Evolutionary conservation across 2,329 filamentous ascomycete species (phyloP), one percentile per base, ranked within the genome.

Genomic region (Coniochaeta pulveracea): DNA sequence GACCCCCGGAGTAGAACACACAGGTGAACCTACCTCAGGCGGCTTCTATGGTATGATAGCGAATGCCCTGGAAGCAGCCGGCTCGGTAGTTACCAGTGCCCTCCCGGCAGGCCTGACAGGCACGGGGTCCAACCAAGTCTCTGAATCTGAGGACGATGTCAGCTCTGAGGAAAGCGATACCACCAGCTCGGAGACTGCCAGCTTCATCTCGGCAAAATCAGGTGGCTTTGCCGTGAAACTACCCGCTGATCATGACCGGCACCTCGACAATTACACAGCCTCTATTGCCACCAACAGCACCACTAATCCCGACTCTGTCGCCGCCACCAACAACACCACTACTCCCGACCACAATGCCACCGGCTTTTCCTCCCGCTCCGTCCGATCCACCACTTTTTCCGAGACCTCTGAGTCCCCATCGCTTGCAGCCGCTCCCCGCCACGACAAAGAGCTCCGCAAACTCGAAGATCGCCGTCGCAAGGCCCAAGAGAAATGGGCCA

Each of bases 381-480:
- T 36, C 10, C 39, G 51, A 25, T 61, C 59, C 1, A 41, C 38
- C 12, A 43, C 49, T 18, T 66, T 60, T 2, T 57, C 61, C 21
- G 61, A 62, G 3, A 61, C 39, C 37, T 50, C 42, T 24, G 51
- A 34, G 29, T 48, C 42, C 3, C 37, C 43, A 2, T 23, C 33
- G 17, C 4, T 34, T 16, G 26, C 33, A 7, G 34, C 32, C 4
- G 35, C 40, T 6, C 43, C 57, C 9, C 56, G 59, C 14, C 60
- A 72, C 39, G 76, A 81, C 18, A 79, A 76, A 45, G 76, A 83
- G 43, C 63, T 85, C 4, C 59, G 62, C 37, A 80, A 77, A 47
- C 64, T 83, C 7, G 62, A 74, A 29, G 64, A 73, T 11, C 70
- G 71, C 36, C 70, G 70, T 7, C 63, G 58, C 30, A 76, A 77